A percentile compares a stretch with the other conserved stretches of the same genome.
phyloP scores from a whole-genome alignment of 73 alveolate species.

The Paramecium bursaria region DNA sequence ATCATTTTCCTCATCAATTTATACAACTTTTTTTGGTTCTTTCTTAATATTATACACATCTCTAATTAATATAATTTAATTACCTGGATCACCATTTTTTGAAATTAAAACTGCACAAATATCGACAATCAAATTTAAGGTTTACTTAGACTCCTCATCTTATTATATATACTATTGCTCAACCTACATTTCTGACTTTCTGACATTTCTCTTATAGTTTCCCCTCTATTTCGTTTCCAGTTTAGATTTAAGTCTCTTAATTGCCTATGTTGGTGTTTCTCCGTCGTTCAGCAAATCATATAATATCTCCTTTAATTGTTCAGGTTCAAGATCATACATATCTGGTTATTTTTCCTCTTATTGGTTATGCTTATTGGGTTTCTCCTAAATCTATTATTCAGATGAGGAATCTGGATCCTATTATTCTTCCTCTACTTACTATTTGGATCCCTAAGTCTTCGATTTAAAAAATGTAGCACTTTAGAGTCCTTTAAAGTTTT shows the following conservation, averaged over 20 bases:
- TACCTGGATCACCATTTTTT: background rate
- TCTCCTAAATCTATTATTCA: background rate
- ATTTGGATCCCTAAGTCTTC: background rate
- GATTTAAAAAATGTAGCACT: constrained; percentile 26
- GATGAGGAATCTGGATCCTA: background rate
- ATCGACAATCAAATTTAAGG: constrained; percentile 25
- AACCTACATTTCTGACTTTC: background rate
- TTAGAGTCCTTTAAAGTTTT: background rate
- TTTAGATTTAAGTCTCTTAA: constrained; percentile 32
- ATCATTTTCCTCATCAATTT: too few relatives aligned
- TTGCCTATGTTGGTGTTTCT: constrained; percentile 24
- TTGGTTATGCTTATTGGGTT: background rate
- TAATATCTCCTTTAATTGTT: constrained; percentile 22
- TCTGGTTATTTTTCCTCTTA: background rate
- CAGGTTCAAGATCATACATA: background rate
- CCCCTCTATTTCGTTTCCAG: background rate
- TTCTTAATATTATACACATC: too few relatives aligned
- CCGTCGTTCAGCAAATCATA: constrained; percentile 25
- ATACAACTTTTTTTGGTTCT: too few relatives aligned
- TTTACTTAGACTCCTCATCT: constrained; percentile 32
- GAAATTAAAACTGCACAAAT: background rate
- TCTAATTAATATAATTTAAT: too few relatives aligned
- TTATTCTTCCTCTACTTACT: constrained; percentile 20
- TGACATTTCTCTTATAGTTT: constrained; percentile 34
- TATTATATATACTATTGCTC: background rate